These are phyloP conservation scores for Solanum rostratum DNA, from an alignment of 257 asterid species.

Conservation along the genomic window DNA sequence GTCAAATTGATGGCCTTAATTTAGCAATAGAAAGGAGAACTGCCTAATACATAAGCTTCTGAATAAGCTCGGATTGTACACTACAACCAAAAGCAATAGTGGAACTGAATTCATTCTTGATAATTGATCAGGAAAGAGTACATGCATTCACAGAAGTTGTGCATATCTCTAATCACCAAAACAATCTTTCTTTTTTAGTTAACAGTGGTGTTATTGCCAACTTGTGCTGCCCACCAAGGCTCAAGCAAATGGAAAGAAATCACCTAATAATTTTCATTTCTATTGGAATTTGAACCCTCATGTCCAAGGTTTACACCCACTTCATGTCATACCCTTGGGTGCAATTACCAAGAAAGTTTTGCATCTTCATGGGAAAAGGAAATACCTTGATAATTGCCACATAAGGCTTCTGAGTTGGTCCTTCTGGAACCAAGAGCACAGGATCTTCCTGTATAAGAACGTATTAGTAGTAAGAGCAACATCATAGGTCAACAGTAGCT, in stretches of 20 bases:
- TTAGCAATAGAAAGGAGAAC: background rate
- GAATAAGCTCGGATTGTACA: background rate
- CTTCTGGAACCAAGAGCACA: conserved; percentile 74
- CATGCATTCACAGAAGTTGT: background rate
- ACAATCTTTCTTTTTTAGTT: background rate
- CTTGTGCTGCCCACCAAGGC: background rate
- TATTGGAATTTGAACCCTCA: background rate
- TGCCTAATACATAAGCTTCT: background rate
- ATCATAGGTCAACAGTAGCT: background rate
- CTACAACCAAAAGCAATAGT: background rate
- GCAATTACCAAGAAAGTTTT: background rate
- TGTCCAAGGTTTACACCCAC: background rate
- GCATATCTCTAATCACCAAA: background rate
- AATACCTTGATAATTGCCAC: conserved; percentile 91
- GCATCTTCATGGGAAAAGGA: background rate
- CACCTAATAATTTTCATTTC: background rate
- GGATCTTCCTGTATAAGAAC: conserved; percentile 62
- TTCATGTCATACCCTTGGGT: background rate
- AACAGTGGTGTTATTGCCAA: background rate
- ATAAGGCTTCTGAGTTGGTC: conserved; percentile 56
- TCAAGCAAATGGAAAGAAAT: background rate
- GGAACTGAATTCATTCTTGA: background rate
- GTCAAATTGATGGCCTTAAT: background rate
- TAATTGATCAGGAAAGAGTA: background rate
- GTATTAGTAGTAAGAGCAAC: background rate